Conservation (phyloP, 2,329 filamentous ascomycete species). For the Scytalidium lignicola region DNA sequence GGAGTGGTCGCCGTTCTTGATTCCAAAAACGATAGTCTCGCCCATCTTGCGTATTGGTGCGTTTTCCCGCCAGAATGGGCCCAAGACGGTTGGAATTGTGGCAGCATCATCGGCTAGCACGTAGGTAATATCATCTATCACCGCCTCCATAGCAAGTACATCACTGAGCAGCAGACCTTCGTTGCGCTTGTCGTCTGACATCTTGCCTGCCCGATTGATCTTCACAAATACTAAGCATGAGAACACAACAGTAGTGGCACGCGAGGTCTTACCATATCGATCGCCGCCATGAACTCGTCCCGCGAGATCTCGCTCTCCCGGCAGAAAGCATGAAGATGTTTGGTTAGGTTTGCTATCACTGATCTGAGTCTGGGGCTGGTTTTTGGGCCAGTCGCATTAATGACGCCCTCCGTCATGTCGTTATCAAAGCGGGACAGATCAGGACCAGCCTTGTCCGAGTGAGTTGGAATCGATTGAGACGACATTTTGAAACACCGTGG, state of each 20-base stretch:
- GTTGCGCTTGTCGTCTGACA: conserved; percentile 64
- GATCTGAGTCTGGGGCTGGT: conserved; percentile 62
- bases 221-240: conserved; percentile 19
- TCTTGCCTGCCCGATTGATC: conserved; percentile 66
- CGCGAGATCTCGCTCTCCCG: conserved; percentile 73
- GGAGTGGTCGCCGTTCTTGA: conserved; percentile 45
- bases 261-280: conserved; percentile 45
- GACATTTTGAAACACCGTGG: no score
- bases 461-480: no score
- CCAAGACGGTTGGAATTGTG: conserved; percentile 66
- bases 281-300: conserved; percentile 74
- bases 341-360: conserved; percentile 63
- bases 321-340: conserved; percentile 76
- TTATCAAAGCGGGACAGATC: no score
- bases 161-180: conserved; percentile 70
- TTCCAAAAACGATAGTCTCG: conserved; percentile 52
- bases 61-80: conserved; percentile 76
- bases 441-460: no score
- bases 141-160: conserved; percentile 68
- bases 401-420: conserved; percentile 40
- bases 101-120: conserved; percentile 46
- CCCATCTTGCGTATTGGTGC: conserved; percentile 68
- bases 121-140: conserved; percentile 79
- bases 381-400: conserved; percentile 69
- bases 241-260: neutral